Percentiles rank a stretch among this genome's conserved stretches.
These are phyloP conservation scores for Blastomyces parvus DNA, from an alignment of 2,329 filamentous ascomycete genomes.

Conservation along the genomic window DNA sequence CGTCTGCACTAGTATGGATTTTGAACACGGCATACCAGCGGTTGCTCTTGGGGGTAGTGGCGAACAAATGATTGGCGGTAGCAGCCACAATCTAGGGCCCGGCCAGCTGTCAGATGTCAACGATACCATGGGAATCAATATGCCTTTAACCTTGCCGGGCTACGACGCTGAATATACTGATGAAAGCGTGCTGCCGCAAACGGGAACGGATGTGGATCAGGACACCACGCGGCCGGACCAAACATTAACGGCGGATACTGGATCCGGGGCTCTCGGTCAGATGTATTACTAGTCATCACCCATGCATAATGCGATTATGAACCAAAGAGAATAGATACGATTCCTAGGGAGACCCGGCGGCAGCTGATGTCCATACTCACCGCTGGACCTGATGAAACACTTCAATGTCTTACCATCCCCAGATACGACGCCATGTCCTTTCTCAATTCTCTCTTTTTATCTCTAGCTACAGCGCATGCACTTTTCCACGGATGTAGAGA, in stretches of 20 bases:
- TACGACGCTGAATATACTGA: slow-evolving; percentile 5
- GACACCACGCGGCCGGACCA: background rate
- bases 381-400: background rate
- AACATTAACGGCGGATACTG: background rate
- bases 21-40: slow-evolving; percentile 1
- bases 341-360: background rate
- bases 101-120: background rate
- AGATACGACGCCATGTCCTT: background rate
- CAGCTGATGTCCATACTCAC: background rate
- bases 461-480: background rate
- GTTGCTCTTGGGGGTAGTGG: background rate
- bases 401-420: background rate
- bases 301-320: background rate
- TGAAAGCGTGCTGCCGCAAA: background rate
- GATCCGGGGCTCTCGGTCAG: background rate
- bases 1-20: background rate
- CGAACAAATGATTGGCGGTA: background rate
- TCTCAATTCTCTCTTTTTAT: background rate
- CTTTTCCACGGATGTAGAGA: background rate
- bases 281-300: slow-evolving; percentile 10
- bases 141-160: slow-evolving; percentile 1
- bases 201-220: background rate
- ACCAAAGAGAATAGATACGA: background rate
- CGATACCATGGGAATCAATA: slow-evolving; percentile 1
- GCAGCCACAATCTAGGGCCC: background rate